A percentile compares a stretch with the other conserved stretches of the same genome.
Evolutionary conservation across 2,329 filamentous ascomycete species (phyloP).

Genomic region (Neopestalotiopsis sp.): DNA sequence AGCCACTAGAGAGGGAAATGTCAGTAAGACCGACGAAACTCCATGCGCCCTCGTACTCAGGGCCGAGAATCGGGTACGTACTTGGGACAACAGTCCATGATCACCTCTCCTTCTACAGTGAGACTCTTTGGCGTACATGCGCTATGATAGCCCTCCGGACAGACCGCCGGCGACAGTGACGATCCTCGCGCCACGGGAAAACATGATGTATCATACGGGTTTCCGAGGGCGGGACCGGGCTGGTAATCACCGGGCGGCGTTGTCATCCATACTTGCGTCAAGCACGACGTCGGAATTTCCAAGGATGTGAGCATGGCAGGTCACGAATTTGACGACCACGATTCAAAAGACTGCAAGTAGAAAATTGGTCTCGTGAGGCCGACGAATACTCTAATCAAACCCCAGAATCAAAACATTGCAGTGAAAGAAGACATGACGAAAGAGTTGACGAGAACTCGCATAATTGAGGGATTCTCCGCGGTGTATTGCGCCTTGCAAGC

Average conservation of each 20-base stretch:
- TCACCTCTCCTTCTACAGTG: neutral
- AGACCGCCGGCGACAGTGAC: conserved; percentile 9
- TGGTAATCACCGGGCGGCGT: neutral
- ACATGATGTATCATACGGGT: conserved; percentile 11
- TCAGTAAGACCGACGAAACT: too few species aligned
- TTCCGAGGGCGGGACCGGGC: neutral
- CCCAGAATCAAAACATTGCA: neutral
- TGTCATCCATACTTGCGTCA: conserved; percentile 9
- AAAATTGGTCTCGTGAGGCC: neutral
- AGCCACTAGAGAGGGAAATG: neutral
- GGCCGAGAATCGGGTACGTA: neutral
- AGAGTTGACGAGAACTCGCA: neutral
- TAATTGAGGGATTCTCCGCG: neutral
- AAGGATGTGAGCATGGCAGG: conserved; percentile 7
- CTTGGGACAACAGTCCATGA: conserved; percentile 11
- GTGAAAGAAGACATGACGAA: neutral
- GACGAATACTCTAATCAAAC: neutral
- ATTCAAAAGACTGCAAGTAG: neutral
- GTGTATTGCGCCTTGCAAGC: neutral
- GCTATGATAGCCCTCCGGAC: conserved; percentile 8
- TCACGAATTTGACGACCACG: too few species aligned
- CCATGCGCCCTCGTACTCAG: too few species aligned
- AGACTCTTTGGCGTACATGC: neutral
- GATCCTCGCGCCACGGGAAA: neutral
- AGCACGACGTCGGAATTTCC: neutral